Conservation (phyloP, 768 basidiomycete species). For the Obba rivulosa region DNA sequence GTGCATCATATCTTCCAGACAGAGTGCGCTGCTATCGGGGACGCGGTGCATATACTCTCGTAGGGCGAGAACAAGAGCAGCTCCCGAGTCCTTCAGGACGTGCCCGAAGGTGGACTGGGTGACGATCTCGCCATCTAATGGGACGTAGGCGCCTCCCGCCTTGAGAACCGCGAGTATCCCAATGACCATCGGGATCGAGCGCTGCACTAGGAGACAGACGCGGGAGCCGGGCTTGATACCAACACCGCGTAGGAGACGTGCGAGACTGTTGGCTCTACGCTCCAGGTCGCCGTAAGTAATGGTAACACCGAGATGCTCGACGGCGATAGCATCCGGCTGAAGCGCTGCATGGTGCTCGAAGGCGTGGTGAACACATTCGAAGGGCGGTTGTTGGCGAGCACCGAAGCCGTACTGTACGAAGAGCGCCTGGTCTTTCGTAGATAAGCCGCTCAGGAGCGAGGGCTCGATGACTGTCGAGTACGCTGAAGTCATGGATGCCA, state of each 20-base stretch:
- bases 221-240: slow-evolving; percentile 45
- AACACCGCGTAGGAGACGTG: slow-evolving; percentile 34
- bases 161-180: slow-evolving; percentile 54
- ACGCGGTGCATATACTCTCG: slow-evolving; percentile 21
- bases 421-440: slow-evolving; percentile 30
- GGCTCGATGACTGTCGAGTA: too few species aligned
- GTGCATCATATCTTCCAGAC: slow-evolving; percentile 18
- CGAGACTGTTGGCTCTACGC: slow-evolving; percentile 41
- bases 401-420: slow-evolving; percentile 45
- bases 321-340: slow-evolving; percentile 40
- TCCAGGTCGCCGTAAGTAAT: slow-evolving; percentile 52
- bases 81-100: slow-evolving; percentile 41
- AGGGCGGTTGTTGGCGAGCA: slow-evolving; percentile 30
- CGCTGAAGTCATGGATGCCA: too few species aligned
- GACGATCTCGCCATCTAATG: slow-evolving; percentile 52
- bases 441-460: background rate
- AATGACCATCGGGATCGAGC: slow-evolving; percentile 48
- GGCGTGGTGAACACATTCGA: slow-evolving; percentile 50
- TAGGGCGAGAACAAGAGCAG: slow-evolving; percentile 38
- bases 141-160: slow-evolving; percentile 54
- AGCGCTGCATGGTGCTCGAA: slow-evolving; percentile 42
- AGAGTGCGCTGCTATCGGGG: slow-evolving; percentile 10
- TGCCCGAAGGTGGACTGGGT: slow-evolving; percentile 48
- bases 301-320: slow-evolving; percentile 38
- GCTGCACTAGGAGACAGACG: slow-evolving; percentile 49